Evolutionary conservation across 2,329 filamentous ascomycete genomes (phyloP), one percentile per base, ranked within the genome.

Genomic region (Xylaria sp.): DNA sequence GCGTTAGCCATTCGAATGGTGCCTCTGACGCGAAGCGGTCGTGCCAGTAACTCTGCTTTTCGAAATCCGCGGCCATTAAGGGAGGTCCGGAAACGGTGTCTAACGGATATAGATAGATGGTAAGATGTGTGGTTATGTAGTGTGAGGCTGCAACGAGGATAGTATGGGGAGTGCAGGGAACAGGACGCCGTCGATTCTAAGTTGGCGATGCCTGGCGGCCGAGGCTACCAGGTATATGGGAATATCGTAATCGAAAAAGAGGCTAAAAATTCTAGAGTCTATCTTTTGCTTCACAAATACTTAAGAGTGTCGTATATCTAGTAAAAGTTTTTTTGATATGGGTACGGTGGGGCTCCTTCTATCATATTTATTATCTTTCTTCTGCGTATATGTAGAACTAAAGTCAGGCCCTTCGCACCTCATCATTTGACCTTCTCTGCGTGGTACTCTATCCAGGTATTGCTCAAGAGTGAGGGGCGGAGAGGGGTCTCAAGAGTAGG

Each of bases 1-100:
- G 67, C 15, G 79, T 68, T 17, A 85, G 78, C 83, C 84, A 86
- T 71, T 85, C 84, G 63, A 85, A 85, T 10, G 78, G 72, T 5
- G 74, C 77, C 70, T 86, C 83, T 15, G 76, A 75, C 17, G 74
- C 63, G 77, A 85, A 86, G 29, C 84, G 81, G 5, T 79, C 66
- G 61, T 78, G 81, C 84, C 84, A 86, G 72, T 85, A 86, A 67
- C 78, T 80, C 70, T 83, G 81, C 45, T 84, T 81, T 39, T 85
- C 83, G 63, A 83, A 85, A 61, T 84, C 80, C 60, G 76, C 50
- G 31, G 67, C 62, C 73, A 74, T 75, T 53, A 42, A 27, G 42
- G 11, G 38, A 33, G 22, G 20, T 38, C 3, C 9, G 11, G 6
- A 13, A 5, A 22, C 7, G 31, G 29, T 36, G n/a, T 36, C 31